phyloP scores from a whole-genome alignment of 164 flowering plant species.

The Macadamia tetraphylla region DNA sequence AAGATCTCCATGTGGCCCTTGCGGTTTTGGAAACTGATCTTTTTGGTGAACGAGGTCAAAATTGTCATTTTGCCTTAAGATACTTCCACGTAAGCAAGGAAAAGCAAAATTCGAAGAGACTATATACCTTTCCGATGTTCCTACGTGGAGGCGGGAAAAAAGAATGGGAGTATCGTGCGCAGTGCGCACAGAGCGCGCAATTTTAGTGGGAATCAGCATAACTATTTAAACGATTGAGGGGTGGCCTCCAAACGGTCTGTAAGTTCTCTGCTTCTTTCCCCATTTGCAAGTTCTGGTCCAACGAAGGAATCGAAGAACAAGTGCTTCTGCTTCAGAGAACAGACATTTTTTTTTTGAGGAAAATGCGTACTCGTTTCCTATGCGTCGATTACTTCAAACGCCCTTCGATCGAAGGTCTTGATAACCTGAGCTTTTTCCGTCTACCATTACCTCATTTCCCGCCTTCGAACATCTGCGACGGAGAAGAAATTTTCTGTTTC shows the following conservation, averaged over 20 bases:
- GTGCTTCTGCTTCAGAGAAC: not conserved
- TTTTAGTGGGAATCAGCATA: not conserved
- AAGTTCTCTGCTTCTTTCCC: not conserved
- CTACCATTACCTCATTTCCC: conserved; percentile 37
- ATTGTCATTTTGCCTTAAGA: no score
- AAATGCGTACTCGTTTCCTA: conserved; percentile 76
- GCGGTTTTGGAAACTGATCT: no score
- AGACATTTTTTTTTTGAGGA: not conserved
- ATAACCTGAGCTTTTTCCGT: conserved; percentile 34
- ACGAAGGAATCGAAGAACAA: not conserved
- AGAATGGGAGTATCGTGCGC: not conserved
- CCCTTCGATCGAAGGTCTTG: conserved; percentile 20
- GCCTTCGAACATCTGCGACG: conserved; percentile 18
- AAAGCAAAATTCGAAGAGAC: no score
- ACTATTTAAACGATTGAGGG: not conserved
- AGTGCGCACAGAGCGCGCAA: not conserved
- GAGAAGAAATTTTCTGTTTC: conserved; percentile 21
- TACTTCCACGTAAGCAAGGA: no score
- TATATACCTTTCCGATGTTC: no score
- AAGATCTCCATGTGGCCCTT: not conserved
- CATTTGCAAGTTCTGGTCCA: not conserved
- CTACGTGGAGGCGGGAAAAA: no score
- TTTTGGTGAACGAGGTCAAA: not conserved
- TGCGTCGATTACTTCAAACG: conserved; percentile 40
- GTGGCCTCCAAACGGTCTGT: not conserved